Percentiles rank a stretch among this genome's conserved stretches.
Evolutionary conservation across 257 asterid genomes (phyloP).

Genomic region (Solanum arcanum): DNA sequence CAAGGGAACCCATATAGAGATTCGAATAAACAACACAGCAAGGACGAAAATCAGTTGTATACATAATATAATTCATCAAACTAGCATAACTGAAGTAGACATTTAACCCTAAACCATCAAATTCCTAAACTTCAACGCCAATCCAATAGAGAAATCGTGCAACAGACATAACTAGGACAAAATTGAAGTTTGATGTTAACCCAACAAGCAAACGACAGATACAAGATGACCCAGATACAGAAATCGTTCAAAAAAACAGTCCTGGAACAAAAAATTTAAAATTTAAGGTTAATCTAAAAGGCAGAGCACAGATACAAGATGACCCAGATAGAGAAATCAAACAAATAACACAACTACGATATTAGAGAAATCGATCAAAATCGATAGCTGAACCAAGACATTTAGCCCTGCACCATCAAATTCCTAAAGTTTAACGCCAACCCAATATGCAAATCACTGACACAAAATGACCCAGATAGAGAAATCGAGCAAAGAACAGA

Average conservation of each 20-base stretch:
- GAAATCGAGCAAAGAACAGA: background rate
- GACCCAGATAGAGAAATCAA: background rate
- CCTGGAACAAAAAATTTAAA: background rate
- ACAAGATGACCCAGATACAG: background rate
- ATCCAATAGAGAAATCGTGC: background rate
- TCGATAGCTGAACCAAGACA: background rate
- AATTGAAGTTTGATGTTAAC: background rate
- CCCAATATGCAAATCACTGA: background rate
- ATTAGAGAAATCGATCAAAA: background rate
- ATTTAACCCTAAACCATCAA: background rate
- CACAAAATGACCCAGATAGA: background rate
- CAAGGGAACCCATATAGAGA: background rate
- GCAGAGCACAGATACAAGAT: background rate
- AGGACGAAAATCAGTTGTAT: background rate
- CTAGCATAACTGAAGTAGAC: background rate
- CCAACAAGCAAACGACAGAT: background rate
- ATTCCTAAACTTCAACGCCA: background rate
- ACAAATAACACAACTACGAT: background rate
- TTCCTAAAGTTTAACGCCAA: background rate
- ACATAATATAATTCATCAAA: background rate
- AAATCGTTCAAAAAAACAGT: background rate
- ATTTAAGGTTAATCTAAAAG: background rate
- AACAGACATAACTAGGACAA: background rate
- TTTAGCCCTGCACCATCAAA: background rate
- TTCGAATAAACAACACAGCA: background rate